Evolutionary conservation across 139 green algal genomes (phyloP).

Genomic region (Gonium pectorale): DNA sequence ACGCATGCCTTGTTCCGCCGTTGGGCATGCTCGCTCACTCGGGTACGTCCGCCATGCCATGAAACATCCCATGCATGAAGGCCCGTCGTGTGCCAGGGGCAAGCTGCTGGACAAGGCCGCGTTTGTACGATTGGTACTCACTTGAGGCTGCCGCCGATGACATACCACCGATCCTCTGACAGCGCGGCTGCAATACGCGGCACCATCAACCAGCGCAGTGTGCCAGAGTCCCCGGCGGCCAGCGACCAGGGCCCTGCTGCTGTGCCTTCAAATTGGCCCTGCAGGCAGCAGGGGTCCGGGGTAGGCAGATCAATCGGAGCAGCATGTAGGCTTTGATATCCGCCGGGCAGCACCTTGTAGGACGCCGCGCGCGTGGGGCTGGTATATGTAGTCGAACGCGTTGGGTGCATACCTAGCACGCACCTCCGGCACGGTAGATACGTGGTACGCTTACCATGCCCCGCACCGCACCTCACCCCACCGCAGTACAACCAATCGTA

Average conservation of each 20-base stretch:
- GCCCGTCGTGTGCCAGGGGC: not conserved
- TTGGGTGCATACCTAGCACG: too few species aligned
- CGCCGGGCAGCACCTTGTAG: too few species aligned
- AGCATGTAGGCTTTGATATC: not conserved
- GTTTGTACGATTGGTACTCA: not conserved
- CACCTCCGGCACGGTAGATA: too few species aligned
- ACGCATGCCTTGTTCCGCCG: not conserved
- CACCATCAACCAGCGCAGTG: not conserved
- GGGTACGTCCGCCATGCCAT: too few species aligned
- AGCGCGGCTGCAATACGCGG: constrained; percentile 5
- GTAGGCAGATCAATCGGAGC: not conserved
- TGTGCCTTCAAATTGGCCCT: not conserved
- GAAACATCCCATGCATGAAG: not conserved
- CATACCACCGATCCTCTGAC: not conserved
- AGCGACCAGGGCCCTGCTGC: not conserved
- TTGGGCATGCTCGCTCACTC: too few species aligned
- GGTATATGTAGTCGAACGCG: not conserved
- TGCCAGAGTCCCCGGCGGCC: not conserved
- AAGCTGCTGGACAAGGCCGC: too few species aligned
- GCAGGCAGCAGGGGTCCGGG: not conserved
- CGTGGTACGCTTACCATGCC: too few species aligned
- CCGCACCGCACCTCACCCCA: too few species aligned
- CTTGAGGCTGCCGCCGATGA: constrained; percentile 8
- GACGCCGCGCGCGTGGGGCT: too few species aligned
- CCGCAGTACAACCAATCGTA: too few species aligned